phyloP scores from a whole-genome alignment of 768 basidiomycete genomes.

The Tylopilus plumbeoviolaceoides region DNA sequence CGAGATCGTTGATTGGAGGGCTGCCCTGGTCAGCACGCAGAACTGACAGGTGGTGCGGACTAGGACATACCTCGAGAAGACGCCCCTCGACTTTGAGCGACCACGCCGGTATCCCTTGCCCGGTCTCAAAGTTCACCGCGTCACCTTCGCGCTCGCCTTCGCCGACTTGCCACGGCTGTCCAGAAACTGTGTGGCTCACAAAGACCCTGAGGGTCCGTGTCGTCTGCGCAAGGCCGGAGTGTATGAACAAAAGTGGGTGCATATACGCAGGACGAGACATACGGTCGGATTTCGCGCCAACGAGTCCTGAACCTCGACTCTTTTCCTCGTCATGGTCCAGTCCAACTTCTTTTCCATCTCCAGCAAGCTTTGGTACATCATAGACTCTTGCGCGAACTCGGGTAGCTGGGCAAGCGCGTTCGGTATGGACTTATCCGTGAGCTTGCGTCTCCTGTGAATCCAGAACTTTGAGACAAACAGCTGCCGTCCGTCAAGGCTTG shows the following conservation, averaged over 20 bases:
- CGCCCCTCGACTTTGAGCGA: slow-evolving; percentile 83
- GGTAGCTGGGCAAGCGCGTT: slow-evolving; percentile 70
- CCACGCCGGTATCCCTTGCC: slow-evolving; percentile 89
- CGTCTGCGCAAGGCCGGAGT: slow-evolving; percentile 44
- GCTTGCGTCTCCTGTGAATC: slow-evolving; percentile 60
- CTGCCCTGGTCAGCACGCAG: slow-evolving; percentile 29
- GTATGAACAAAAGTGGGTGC: not conserved
- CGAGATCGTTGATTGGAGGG: slow-evolving; percentile 56
- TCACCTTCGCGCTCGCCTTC: slow-evolving; percentile 33
- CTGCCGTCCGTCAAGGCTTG: not conserved
- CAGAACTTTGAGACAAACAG: not conserved
- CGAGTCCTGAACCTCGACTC: slow-evolving; percentile 89
- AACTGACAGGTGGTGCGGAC: not conserved
- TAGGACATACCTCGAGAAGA: slow-evolving; percentile 62
- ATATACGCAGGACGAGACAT: not conserved
- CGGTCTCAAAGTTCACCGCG: slow-evolving; percentile 64
- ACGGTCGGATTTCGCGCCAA: slow-evolving; percentile 66
- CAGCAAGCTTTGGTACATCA: slow-evolving; percentile 80
- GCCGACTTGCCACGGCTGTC: slow-evolving; percentile 79
- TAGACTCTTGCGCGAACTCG: slow-evolving; percentile 75
- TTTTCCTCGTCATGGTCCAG: slow-evolving; percentile 92
- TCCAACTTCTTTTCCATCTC: slow-evolving; percentile 90
- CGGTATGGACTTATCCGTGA: slow-evolving; percentile 76
- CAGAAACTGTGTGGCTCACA: slow-evolving; percentile 81
- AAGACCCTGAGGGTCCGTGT: slow-evolving; percentile 83